A percentile compares a stretch with the other conserved stretches of the same genome.
These are phyloP conservation scores for Pseudoturritis turrita DNA, from an alignment of 345 rosid species.

Conservation along the genomic window DNA sequence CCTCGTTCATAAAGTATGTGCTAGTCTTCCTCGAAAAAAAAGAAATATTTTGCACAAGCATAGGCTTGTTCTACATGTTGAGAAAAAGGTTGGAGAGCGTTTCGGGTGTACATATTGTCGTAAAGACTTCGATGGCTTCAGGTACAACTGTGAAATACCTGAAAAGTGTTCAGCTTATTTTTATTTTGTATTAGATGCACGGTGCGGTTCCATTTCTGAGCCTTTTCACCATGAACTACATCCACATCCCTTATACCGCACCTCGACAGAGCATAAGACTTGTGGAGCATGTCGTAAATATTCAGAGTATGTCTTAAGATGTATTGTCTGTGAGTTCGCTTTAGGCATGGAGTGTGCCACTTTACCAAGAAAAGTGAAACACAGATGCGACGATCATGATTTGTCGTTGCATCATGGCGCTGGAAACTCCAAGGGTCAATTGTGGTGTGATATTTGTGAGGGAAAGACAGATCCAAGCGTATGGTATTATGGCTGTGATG, in stretches of 20 bases:
- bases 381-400: neutral
- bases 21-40: neutral
- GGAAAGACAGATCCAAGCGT: neutral
- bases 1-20: neutral
- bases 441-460: slow-evolving; percentile 7
- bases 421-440: neutral
- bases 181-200: neutral
- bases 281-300: neutral
- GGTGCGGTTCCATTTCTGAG: neutral
- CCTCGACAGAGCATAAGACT: neutral
- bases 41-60: neutral
- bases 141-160: too few relatives aligned
- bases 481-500: neutral
- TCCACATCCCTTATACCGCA: neutral
- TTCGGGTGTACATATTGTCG: neutral
- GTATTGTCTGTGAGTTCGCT: neutral
- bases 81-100: too few relatives aligned
- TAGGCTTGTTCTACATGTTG: too few relatives aligned
- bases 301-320: neutral
- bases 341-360: neutral
- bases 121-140: neutral
- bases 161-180: too few relatives aligned
- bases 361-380: neutral
- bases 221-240: neutral
- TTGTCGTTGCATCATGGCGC: neutral